Percentiles rank a stretch among this genome's conserved stretches.
Conservation (phyloP, 345 rosid genomes). For the Angophora floribunda region DNA sequence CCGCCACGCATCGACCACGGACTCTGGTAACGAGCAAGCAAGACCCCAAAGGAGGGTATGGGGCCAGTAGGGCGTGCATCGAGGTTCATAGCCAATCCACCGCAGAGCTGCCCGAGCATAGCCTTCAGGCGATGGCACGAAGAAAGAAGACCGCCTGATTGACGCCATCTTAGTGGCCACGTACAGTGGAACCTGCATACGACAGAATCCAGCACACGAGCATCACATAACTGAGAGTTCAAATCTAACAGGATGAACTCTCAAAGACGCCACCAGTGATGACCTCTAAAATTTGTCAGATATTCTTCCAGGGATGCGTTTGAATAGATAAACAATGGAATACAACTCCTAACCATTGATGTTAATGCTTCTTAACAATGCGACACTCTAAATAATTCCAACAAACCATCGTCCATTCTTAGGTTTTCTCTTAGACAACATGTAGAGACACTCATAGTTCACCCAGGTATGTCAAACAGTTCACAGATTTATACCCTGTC, state of each 20-base stretch:
- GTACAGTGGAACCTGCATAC: conserved; percentile 26
- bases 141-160: conserved; percentile 31
- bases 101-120: conserved; percentile 35
- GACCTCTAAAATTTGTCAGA: not conserved
- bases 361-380: not conserved
- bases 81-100: conserved; percentile 30
- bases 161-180: conserved; percentile 52
- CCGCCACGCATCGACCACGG: conserved; percentile 19
- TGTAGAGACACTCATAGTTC: fast-evolving
- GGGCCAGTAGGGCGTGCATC: conserved; percentile 47
- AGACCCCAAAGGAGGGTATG: conserved; percentile 37
- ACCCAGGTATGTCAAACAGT: not conserved
- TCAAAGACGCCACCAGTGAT: not conserved
- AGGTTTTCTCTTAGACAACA: not conserved
- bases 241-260: not conserved
- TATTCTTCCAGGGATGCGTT: not conserved
- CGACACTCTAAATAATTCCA: not conserved
- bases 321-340: not conserved
- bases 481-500: not conserved
- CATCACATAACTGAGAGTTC: not conserved
- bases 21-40: conserved; percentile 14
- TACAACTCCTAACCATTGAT: not conserved
- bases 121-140: conserved; percentile 29
- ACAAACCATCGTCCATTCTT: not conserved
- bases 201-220: not conserved